Evolutionary conservation across 768 basidiomycete species (phyloP), one percentile per base, ranked within the genome.

Genomic region (Terana coerulea): DNA sequence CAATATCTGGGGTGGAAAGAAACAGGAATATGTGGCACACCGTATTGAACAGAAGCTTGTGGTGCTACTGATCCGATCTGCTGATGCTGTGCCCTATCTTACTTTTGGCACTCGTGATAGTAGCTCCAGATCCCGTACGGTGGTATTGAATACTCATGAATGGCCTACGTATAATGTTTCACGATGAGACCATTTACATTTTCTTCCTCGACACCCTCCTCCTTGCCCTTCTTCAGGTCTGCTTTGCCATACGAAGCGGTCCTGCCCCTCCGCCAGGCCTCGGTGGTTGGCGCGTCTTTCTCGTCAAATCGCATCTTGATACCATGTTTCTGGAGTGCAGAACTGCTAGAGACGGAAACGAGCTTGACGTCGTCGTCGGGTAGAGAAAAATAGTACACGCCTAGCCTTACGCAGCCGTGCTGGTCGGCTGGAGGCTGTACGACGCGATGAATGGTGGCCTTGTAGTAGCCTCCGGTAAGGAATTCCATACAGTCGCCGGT

Each of bases 381-480:
- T 70, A 74, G 68, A 26, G 63, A 64, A 57, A 85, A 84, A 63
- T 84, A 83, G 61, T 83, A 82, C 2, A 75, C 70, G 0, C 83
- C 81, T 1, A 83, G 69, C 7, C 82, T 77, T 14, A 75, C 68
- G 54, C 71, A 66, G 26, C 60, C 62, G 28, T 66, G 75, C 56
- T 84, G 83, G 53, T 83, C 80, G 0, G 61, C 57, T 8, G 81
- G 83, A 8, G 81, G 83, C 56, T 78, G 78, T 3, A 81, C 69
- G n/a, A 84, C 81, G 12, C 81, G 76, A 57, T 84, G 83, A 43
- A 83, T 76, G 1, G 82, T 83, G 11, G 75, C 77, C 28, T 71
- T 74, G 64, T 83, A 83, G 56, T 69, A 82, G 1, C 81, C 81
- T 0, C 83, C 81, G 1, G 79, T 80, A 17, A 84, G 70, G 58